A percentile compares a stretch with the other conserved stretches of the same genome.
These are phyloP conservation scores for Penicillium samsonianum DNA, from an alignment of 495 filamentous ascomycete species.

Conservation along the genomic window DNA sequence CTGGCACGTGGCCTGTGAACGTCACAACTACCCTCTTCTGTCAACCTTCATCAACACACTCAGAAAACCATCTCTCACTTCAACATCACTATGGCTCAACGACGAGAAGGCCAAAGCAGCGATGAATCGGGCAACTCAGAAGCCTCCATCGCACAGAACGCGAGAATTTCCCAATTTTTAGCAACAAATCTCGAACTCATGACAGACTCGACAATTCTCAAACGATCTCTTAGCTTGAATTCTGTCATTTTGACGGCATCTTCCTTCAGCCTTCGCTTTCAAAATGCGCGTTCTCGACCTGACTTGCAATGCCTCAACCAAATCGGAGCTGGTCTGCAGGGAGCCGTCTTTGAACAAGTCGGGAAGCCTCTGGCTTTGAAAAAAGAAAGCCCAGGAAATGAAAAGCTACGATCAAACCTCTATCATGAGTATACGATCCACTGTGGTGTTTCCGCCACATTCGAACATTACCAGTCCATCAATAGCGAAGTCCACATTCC, in stretches of 20 bases:
- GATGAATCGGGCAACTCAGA: background rate
- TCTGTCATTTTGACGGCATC: slow-evolving; percentile 12
- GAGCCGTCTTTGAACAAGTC: slow-evolving; percentile 18
- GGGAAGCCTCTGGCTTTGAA: slow-evolving; percentile 9
- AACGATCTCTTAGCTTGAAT: slow-evolving; percentile 3
- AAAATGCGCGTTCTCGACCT: slow-evolving; percentile 1
- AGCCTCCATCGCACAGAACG: background rate
- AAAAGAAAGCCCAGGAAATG: slow-evolving; percentile 18
- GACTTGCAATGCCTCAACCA: slow-evolving; percentile 16
- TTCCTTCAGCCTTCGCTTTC: slow-evolving; percentile 7
- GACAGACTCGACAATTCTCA: slow-evolving; percentile 1
- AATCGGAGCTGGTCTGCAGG: slow-evolving; percentile 19
- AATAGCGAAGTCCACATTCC: slow-evolving; percentile 6
- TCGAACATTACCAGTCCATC: background rate
- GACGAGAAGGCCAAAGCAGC: background rate
- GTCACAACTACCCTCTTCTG: too few species aligned
- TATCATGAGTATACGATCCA: slow-evolving; percentile 10
- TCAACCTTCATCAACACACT: too few species aligned
- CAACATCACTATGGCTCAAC: background rate
- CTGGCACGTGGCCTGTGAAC: too few species aligned
- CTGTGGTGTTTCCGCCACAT: slow-evolving; percentile 9
- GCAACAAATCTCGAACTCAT: slow-evolving; percentile 3
- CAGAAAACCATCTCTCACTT: background rate
- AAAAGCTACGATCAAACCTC: slow-evolving; percentile 7
- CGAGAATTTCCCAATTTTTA: background rate